Percentiles rank a stretch among this genome's conserved stretches.
Conservation (phyloP, 495 filamentous ascomycete genomes). For the Penicillium verhagenii region DNA sequence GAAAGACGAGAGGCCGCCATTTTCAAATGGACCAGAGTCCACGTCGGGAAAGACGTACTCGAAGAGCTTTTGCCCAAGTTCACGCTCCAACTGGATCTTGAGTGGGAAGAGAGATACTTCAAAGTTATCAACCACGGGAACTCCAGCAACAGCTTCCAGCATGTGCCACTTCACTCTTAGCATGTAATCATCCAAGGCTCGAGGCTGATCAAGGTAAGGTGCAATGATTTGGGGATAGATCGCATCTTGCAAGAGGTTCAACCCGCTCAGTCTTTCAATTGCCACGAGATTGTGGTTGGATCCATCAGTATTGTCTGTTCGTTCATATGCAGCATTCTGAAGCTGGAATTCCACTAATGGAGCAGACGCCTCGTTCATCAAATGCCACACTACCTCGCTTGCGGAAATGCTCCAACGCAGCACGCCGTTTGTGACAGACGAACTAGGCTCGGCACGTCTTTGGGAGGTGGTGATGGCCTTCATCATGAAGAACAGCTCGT, state of each 20-base stretch:
- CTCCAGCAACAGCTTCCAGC: constrained; percentile 96
- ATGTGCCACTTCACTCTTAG: constrained; percentile 94
- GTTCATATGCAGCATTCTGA: constrained; percentile 82
- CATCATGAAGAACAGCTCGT: constrained; percentile 99
- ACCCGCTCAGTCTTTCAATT: constrained; percentile 75
- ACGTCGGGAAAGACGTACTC: constrained; percentile 95
- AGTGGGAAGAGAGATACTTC: constrained; percentile 92
- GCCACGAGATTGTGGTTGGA: constrained; percentile 92
- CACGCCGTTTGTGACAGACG: constrained; percentile 70
- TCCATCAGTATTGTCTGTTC: constrained; percentile 93
- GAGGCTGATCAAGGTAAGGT: constrained; percentile 72
- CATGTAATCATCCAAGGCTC: constrained; percentile 66
- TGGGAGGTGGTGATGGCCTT: constrained; percentile 98
- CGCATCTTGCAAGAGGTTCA: constrained; percentile 85
- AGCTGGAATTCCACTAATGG: constrained; percentile 94
- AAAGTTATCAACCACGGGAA: constrained; percentile 95
- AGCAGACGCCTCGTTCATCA: constrained; percentile 80
- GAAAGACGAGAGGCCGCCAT: constrained; percentile 74
- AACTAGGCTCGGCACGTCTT: constrained; percentile 66
- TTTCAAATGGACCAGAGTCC: constrained; percentile 56
- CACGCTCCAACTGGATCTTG: constrained; percentile 89
- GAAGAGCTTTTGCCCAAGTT: constrained; percentile 90
- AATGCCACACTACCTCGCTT: constrained; percentile 93
- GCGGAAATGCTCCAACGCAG: constrained; percentile 88
- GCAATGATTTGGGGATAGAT: constrained; percentile 95